Conservation (phyloP, 345 rosid genomes). For the Hevea brasiliensis region DNA sequence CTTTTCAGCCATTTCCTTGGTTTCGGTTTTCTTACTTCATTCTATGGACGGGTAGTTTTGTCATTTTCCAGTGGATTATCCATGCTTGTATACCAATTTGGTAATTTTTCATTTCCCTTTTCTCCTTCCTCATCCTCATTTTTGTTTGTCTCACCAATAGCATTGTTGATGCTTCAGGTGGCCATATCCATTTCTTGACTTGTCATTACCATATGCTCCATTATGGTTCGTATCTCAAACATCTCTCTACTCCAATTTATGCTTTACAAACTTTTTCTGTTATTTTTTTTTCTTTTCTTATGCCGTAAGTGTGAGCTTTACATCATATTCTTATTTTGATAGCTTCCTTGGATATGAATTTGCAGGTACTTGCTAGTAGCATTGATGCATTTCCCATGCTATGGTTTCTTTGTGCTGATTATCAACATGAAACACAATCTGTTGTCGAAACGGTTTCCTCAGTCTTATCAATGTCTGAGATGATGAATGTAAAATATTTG, state of each 20-base stretch:
- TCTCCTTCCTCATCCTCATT: not conserved
- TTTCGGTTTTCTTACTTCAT: conserved; percentile 65
- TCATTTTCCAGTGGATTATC: conserved; percentile 59
- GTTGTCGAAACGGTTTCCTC: conserved; percentile 49
- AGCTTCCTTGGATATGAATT: not conserved
- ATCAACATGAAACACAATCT: conserved; percentile 39
- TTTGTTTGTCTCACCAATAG: conserved; percentile 15
- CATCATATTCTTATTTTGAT: not conserved
- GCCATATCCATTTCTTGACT: conserved; percentile 75
- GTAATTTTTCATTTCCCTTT: conserved; percentile 28
- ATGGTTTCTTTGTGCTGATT: conserved; percentile 43
- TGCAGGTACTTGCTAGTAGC: conserved; percentile 57
- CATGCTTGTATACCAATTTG: conserved; percentile 48
- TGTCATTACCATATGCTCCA: conserved; percentile 55
- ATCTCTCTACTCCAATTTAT: not conserved
- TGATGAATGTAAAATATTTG: not conserved
- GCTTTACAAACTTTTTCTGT: conserved; percentile 5
- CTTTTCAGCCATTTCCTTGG: conserved; percentile 60
- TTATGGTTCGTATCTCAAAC: conserved; percentile 45
- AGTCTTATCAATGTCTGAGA: conserved; percentile 28
- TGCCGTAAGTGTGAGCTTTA: not conserved
- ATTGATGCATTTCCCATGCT: conserved; percentile 59
- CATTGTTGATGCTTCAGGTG: conserved; percentile 43
- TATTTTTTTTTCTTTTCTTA: not conserved
- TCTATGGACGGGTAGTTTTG: conserved; percentile 56